Conservation (phyloP, 371 early-diverging fungal species). For the Nosema granulosis region DNA sequence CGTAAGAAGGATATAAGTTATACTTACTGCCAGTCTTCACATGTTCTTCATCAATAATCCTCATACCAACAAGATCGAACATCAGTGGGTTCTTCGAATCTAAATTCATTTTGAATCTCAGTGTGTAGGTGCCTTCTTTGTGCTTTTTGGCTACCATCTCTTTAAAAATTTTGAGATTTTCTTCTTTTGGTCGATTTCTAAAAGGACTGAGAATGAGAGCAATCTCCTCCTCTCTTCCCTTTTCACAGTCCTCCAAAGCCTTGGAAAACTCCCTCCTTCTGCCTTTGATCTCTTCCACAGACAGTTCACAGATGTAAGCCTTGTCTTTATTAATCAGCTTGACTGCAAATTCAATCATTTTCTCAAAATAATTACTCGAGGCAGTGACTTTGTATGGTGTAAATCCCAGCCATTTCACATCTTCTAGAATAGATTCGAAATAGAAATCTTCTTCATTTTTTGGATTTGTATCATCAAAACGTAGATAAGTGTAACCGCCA, state of each 20-base stretch:
- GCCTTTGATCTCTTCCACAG: slow-evolving; percentile 81
- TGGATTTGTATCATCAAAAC: slow-evolving; percentile 98
- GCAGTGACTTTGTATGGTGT: slow-evolving; percentile 85
- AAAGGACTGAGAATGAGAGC: slow-evolving; percentile 81
- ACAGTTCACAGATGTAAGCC: slow-evolving; percentile 93
- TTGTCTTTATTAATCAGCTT: slow-evolving; percentile 74
- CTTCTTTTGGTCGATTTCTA: slow-evolving; percentile 82
- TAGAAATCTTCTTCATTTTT: slow-evolving; percentile 91
- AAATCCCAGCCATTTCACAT: slow-evolving; percentile 92
- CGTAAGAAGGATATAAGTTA: slow-evolving; percentile 98
- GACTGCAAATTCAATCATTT: slow-evolving; percentile 60
- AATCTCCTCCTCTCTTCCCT: slow-evolving; percentile 68
- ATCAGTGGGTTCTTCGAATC: slow-evolving; percentile 91
- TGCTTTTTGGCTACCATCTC: slow-evolving; percentile 94
- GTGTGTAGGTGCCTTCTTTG: slow-evolving; percentile 79
- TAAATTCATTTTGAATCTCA: slow-evolving; percentile 97
- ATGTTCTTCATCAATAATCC: slow-evolving; percentile 83
- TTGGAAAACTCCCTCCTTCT: slow-evolving; percentile 40
- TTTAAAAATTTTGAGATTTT: slow-evolving; percentile 82
- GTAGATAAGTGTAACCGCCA: slow-evolving; percentile 82
- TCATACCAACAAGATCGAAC: slow-evolving; percentile 96
- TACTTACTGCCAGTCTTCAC: slow-evolving; percentile 80
- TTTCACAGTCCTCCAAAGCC: slow-evolving; percentile 6
- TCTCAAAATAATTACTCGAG: slow-evolving; percentile 85
- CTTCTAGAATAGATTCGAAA: slow-evolving; percentile 85